Percentiles rank a stretch among this genome's conserved stretches.
Conservation (phyloP, 2,329 filamentous ascomycete species). For the Cladosporium sp. region DNA sequence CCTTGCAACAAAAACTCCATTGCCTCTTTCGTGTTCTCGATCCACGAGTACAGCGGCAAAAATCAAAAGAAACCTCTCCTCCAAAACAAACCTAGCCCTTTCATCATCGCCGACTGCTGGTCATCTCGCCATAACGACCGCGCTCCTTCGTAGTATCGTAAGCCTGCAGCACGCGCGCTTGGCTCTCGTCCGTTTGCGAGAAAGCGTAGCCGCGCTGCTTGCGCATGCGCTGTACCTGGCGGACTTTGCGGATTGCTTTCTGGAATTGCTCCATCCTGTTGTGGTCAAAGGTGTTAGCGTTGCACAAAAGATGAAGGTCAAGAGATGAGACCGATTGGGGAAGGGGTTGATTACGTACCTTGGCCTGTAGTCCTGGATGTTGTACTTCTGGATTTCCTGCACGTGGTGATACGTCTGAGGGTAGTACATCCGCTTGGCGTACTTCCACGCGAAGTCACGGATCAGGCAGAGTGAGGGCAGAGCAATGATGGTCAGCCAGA, state of each 20-base stretch:
- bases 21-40: background rate
- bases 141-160: constrained; percentile 94
- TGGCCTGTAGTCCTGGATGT: constrained; percentile 96
- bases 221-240: constrained; percentile 97
- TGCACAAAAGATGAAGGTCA: background rate
- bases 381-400: constrained; percentile 99
- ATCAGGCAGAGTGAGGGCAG: constrained; percentile 77
- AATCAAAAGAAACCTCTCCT: background rate
- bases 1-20: background rate
- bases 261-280: constrained; percentile 97
- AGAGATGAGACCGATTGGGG: too few relatives aligned
- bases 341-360: constrained; percentile 61
- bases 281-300: constrained; percentile 15
- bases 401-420: constrained; percentile 97
- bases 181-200: constrained; percentile 93
- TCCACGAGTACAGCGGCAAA: background rate
- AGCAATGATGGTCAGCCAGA: constrained; percentile 85
- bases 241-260: constrained; percentile 96
- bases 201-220: constrained; percentile 99
- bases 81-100: too few relatives aligned
- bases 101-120: constrained; percentile 39
- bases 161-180: constrained; percentile 90
- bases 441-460: constrained; percentile 94
- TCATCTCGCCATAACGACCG: constrained; percentile 95
- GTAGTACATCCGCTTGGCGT: constrained; percentile 93